Conservation (phyloP, 2,329 filamentous ascomycete genomes). For the Thielaviopsis populi region DNA sequence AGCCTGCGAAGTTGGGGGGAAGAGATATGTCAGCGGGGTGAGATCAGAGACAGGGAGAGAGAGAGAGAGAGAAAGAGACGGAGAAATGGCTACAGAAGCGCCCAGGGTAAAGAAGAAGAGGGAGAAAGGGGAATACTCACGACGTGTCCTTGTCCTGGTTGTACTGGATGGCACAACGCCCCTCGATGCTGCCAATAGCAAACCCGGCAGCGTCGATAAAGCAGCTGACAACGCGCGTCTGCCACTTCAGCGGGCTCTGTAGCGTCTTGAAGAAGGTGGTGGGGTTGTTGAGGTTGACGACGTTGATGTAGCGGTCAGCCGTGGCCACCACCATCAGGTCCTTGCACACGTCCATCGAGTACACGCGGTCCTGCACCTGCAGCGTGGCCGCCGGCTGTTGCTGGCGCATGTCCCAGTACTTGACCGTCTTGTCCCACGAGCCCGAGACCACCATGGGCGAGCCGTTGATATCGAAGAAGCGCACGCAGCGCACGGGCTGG, state of each 20-base stretch:
- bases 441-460: constrained; percentile 79
- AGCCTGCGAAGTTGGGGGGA: constrained; percentile 35
- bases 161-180: constrained; percentile 94
- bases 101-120: too few relatives aligned
- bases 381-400: constrained; percentile 50
- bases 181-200: constrained; percentile 91
- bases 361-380: constrained; percentile 61
- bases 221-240: constrained; percentile 88
- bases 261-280: constrained; percentile 90
- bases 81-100: not conserved
- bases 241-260: constrained; percentile 94
- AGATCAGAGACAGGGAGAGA: not conserved
- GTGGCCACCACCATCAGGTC: constrained; percentile 83
- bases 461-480: constrained; percentile 59
- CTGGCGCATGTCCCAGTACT: constrained; percentile 71
- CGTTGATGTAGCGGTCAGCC: constrained; percentile 90
- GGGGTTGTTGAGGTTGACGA: constrained; percentile 80
- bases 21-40: not conserved
- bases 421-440: constrained; percentile 80
- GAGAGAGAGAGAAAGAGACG: not conserved
- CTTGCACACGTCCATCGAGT: constrained; percentile 81
- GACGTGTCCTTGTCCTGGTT: constrained; percentile 85
- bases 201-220: constrained; percentile 86
- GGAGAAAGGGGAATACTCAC: constrained; percentile 29
- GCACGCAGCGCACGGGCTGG: constrained; percentile 60